These are phyloP conservation scores for Boletus tylopilopsis DNA, from an alignment of 768 basidiomycete genomes.

Conservation along the genomic window DNA sequence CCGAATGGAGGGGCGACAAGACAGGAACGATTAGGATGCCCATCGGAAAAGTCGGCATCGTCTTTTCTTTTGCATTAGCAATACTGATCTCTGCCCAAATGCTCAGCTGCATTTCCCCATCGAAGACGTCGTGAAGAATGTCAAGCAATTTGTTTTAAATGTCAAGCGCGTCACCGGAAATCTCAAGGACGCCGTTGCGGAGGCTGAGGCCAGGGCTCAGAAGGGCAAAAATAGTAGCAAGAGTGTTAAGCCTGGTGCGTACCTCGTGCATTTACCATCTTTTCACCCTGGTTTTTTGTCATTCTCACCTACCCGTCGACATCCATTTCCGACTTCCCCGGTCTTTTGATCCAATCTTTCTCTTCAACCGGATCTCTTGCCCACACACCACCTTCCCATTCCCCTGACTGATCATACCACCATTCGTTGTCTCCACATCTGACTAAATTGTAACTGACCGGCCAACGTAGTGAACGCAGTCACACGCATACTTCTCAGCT, in stretches of 20 bases:
- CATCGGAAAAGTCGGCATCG: constrained; percentile 62
- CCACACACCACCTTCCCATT: background rate
- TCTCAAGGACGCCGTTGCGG: constrained; percentile 43
- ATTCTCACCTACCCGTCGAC: background rate
- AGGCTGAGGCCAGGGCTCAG: constrained; percentile 39
- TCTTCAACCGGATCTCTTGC: background rate
- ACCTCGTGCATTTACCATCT: background rate
- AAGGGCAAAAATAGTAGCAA: constrained; percentile 33
- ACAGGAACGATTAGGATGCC: constrained; percentile 79
- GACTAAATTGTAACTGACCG: constrained; percentile 6
- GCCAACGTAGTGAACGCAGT: constrained; percentile 71
- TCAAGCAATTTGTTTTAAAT: constrained; percentile 68
- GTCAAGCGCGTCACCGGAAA: constrained; percentile 77
- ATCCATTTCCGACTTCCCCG: background rate
- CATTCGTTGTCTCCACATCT: background rate
- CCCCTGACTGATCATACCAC: constrained; percentile 3
- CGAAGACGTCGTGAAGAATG: constrained; percentile 75
- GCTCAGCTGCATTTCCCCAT: constrained; percentile 69
- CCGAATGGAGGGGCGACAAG: constrained; percentile 94
- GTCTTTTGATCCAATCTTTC: background rate
- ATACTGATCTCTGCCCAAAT: constrained; percentile 4
- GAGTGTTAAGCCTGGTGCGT: constrained; percentile 45
- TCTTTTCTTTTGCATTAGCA: background rate
- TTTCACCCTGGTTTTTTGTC: background rate
- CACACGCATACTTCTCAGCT: constrained; percentile 78